Conservation (phyloP, 2,329 filamentous ascomycete genomes). For the Ophiocordyceps camponoti-leonardi region DNA sequence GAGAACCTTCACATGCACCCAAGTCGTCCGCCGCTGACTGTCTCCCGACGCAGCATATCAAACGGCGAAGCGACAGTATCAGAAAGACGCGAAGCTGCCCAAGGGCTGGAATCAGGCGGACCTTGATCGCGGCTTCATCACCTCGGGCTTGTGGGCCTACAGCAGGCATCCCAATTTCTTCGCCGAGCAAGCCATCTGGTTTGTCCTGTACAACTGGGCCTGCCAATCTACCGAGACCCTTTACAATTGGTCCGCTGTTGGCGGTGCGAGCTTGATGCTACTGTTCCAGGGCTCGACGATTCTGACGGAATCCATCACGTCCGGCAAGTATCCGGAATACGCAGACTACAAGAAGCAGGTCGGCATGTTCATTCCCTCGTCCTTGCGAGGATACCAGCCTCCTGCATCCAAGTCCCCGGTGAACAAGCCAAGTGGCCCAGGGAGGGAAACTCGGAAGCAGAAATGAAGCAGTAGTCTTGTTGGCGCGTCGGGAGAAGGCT, state of each 20-base stretch:
- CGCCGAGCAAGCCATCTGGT: constrained; percentile 82
- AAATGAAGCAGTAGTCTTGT: constrained; percentile 5
- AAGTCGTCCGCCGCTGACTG: not conserved
- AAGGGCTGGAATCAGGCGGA: constrained; percentile 49
- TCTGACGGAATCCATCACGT: constrained; percentile 69
- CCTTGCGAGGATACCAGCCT: constrained; percentile 24
- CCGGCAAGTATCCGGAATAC: constrained; percentile 79
- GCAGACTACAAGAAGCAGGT: constrained; percentile 66
- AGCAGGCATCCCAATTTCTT: constrained; percentile 91
- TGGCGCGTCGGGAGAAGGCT: not conserved
- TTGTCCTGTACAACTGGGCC: constrained; percentile 74
- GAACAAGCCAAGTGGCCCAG: constrained; percentile 32
- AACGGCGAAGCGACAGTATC: constrained; percentile 60
- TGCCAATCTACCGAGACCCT: constrained; percentile 54
- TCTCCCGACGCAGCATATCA: constrained; percentile 47
- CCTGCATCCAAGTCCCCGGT: constrained; percentile 23
- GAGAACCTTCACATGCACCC: constrained; percentile 2
- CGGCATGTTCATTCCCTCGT: constrained; percentile 62
- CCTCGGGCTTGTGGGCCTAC: constrained; percentile 70
- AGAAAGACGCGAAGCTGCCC: constrained; percentile 53
- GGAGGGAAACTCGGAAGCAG: constrained; percentile 23
- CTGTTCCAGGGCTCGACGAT: constrained; percentile 83
- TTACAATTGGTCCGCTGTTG: constrained; percentile 64
- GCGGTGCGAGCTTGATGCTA: constrained; percentile 50
- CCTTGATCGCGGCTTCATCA: constrained; percentile 78